Evolutionary conservation across 495 filamentous ascomycete genomes (phyloP), one percentile per base, ranked within the genome.

Genomic region (Podospora pseudocomata): DNA sequence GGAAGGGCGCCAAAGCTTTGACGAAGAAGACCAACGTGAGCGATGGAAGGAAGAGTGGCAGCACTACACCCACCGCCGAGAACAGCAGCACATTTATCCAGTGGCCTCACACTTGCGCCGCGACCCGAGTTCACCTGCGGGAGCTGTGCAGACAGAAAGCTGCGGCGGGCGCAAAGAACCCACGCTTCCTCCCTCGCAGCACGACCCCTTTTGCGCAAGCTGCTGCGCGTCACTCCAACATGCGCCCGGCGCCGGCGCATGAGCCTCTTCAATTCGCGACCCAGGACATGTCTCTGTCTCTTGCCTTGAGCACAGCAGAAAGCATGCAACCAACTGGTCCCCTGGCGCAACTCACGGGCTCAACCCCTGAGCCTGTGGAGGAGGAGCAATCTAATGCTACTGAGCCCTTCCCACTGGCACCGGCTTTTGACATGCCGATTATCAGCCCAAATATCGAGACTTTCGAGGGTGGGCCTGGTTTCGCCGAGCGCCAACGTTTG

Each of bases 41-140:
- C 23, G 74, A 76, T 28, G 71, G 71, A 2, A 68, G 32, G 58
- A 82, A 82, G 67, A 91, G 87, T 73, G 89, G 88, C 27, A 90
- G 88, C 71, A 86, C 82, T 66, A 93, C 91, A 0, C 91, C 92
- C 15, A 87, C 86, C 3, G 81, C 79, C 0, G 81, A 80, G 26
- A 73, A 73, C n/a, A 65, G 73, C 6, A 74, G 76, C 56, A 74
- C 80, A 0, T 83, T 81, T 66, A 82, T 82, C 20, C 74, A 84
- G 55, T 99, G 93, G 92, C 92, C 93, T 49, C 91, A 91, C 72
- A 92, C 92, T 5, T 89, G 92, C 72, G 83, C 90, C 55, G 89
- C 91, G 9, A 96, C 92, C 49, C 85, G 96, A 63, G 85, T 86
- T 63, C 86, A 94, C 70, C 83, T 99, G n/a, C 87, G 94, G 57